phyloP scores from a whole-genome alignment of 2,329 filamentous ascomycete genomes.

The Alternaria consortialis region DNA sequence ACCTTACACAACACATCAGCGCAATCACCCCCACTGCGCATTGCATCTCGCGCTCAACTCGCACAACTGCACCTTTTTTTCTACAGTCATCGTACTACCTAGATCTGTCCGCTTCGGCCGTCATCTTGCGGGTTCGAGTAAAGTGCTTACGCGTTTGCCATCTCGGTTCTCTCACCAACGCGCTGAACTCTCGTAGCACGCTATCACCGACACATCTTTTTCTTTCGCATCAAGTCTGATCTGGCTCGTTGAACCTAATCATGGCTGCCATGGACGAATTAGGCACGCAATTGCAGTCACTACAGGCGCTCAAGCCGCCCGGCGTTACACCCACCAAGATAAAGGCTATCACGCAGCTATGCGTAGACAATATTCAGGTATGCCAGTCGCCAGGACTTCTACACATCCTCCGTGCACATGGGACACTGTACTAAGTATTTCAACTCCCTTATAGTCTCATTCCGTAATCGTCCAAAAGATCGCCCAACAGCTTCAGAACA shows the following conservation, averaged over 20 bases:
- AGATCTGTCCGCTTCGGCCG: slow-evolving; percentile 34
- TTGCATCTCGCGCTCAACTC: slow-evolving; percentile 30
- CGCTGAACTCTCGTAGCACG: slow-evolving; percentile 16
- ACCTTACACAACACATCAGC: slow-evolving; percentile 33
- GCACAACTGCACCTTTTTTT: slow-evolving; percentile 35
- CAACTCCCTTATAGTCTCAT: slow-evolving; percentile 73
- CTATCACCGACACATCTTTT: slow-evolving; percentile 20
- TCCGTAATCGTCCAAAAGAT: slow-evolving; percentile 95
- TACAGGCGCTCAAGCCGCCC: slow-evolving; percentile 89
- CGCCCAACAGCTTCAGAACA: slow-evolving; percentile 96
- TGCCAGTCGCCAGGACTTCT: slow-evolving; percentile 28
- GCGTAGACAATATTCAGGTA: slow-evolving; percentile 66
- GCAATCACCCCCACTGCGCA: slow-evolving; percentile 24
- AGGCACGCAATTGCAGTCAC: slow-evolving; percentile 87
- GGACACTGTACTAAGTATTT: slow-evolving; percentile 37
- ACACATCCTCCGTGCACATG: slow-evolving; percentile 12
- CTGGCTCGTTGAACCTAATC: slow-evolving; percentile 41
- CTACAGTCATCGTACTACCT: slow-evolving; percentile 37
- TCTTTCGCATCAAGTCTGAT: slow-evolving; percentile 32
- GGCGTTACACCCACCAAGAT: slow-evolving; percentile 96
- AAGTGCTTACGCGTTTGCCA: slow-evolving; percentile 36
- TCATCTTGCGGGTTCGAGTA: slow-evolving; percentile 39
- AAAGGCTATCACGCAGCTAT: slow-evolving; percentile 83
- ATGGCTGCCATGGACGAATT: slow-evolving; percentile 86
- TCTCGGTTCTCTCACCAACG: slow-evolving; percentile 29